Evolutionary conservation across 768 basidiomycete genomes (phyloP), one percentile per base, ranked within the genome.

Genomic region (Rhizopogon vulgaris): DNA sequence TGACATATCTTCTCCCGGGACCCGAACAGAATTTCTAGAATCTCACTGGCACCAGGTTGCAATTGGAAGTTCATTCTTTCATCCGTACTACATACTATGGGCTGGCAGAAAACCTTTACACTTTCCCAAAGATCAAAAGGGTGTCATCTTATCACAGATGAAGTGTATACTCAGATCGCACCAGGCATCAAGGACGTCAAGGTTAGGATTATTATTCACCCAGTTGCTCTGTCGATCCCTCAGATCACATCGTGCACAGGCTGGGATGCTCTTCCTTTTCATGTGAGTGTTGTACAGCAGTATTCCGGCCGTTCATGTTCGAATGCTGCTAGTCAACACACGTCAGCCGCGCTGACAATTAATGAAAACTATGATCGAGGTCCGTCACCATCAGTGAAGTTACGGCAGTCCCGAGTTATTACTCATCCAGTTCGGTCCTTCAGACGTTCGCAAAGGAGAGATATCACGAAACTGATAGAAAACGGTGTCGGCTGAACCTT

Each of bases 321-420:
- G 52, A 51, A 37, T 51, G 69, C 69, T 43, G 70, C 77, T 54
- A 83, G 80, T 42, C 80, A 83, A 64, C 89, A 94, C 69, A 88
- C 88, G 4, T 87, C 84, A 37, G 85, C 86, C 38, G 88, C 83
- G 3, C 66, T 90, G 59, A 87, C 87, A 1, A 71, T 96, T 51
- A 96, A 95, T 65, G 94, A 96, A 70, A 96, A 96, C 64, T 92
- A 68, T 60, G 93, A 95, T 66, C 69, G 74, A 68, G 88, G 91
- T 85, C 58, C 40, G 71, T 60, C 22, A 22, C 22, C 15, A 11
- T 34, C 14, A 15, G 30, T 46, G 32, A 46, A 46, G 45, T 34
- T 22, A 22, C 22, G 22, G 22, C 22, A 46, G 18, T 55, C 27
- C 39, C 25, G 15, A 25, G 17, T 32, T 18, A 36, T 3, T 2